Evolutionary conservation across 2,329 filamentous ascomycete species (phyloP).

Genomic region (Aspergillus brunneoviolaceus): DNA sequence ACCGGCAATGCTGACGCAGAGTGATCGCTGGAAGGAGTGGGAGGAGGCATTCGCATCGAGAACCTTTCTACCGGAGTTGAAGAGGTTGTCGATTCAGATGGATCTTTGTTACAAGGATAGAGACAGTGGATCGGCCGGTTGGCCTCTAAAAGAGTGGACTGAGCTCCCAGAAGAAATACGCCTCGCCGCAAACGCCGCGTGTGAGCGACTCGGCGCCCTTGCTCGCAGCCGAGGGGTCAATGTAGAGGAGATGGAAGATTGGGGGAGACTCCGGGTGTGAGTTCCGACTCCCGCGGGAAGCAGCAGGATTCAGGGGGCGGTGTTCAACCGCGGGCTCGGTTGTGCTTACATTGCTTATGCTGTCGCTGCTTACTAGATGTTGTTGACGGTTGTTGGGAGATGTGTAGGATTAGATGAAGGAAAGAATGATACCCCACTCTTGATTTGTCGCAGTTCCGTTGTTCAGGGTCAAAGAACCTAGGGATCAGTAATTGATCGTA

Average conservation of each 20-base stretch:
- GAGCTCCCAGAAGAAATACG: conserved; percentile 27
- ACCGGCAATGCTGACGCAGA: conserved; percentile 20
- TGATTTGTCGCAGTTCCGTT: not conserved
- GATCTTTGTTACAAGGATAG: no score
- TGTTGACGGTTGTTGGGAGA: not conserved
- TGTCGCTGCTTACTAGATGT: conserved; percentile 2
- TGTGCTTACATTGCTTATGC: not conserved
- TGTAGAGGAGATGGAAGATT: conserved; percentile 19
- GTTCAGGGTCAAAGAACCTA: not conserved
- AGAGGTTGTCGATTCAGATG: no score
- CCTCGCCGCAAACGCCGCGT: conserved; percentile 17
- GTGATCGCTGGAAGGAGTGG: conserved; percentile 24
- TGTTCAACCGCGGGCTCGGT: not conserved
- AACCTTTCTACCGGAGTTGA: no score
- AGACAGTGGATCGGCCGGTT: conserved; percentile 9
- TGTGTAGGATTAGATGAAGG: not conserved
- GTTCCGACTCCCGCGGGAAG: not conserved
- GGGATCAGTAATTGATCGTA: not conserved
- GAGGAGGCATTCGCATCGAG: conserved; percentile 18
- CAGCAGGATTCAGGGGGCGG: not conserved
- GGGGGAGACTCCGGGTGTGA: not conserved
- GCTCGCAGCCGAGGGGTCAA: conserved; percentile 19
- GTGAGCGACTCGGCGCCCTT: conserved; percentile 19
- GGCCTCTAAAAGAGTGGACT: conserved; percentile 21
- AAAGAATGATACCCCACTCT: not conserved